These are phyloP conservation scores for Salix caprea DNA, from an alignment of 345 rosid genomes.

Conservation along the genomic window DNA sequence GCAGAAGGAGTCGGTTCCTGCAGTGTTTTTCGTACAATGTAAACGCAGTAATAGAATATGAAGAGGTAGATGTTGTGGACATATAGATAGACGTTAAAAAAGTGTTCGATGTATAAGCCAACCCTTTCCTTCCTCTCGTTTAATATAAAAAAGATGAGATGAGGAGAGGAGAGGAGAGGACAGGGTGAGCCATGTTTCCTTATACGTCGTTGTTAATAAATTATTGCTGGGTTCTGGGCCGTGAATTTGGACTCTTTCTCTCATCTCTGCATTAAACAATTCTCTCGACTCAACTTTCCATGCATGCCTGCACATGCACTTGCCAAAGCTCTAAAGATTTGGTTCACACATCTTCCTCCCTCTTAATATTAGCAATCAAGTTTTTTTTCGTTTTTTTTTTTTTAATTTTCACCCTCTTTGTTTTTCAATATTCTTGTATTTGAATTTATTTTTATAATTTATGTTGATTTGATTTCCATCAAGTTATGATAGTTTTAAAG, in stretches of 20 bases:
- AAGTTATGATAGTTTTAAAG: no score
- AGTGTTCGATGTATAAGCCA: constrained; percentile 45
- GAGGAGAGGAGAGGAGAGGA: background rate
- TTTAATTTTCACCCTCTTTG: no score
- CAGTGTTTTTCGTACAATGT: constrained; percentile 13
- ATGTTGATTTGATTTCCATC: no score
- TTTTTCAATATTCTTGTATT: no score
- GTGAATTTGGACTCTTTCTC: constrained; percentile 45
- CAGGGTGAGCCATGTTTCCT: constrained; percentile 52
- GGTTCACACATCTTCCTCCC: no score
- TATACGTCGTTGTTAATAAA: constrained; percentile 51
- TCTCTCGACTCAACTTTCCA: constrained; percentile 54
- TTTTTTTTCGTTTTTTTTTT: no score
- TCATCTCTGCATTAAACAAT: constrained; percentile 1
- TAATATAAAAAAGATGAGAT: constrained; percentile 15
- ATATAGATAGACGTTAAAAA: background rate
- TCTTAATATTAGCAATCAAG: no score
- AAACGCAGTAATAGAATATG: background rate
- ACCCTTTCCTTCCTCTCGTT: constrained; percentile 32
- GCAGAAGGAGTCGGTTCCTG: constrained; percentile 38
- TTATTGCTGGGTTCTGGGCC: constrained; percentile 62
- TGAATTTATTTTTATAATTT: no score
- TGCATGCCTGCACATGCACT: constrained; percentile 65
- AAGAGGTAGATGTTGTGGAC: background rate
- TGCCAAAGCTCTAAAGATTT: constrained; percentile 19